Percentiles rank a stretch among this genome's conserved stretches.
Conservation (phyloP, 2,329 filamentous ascomycete genomes). For the Ascochyta rabiei region DNA sequence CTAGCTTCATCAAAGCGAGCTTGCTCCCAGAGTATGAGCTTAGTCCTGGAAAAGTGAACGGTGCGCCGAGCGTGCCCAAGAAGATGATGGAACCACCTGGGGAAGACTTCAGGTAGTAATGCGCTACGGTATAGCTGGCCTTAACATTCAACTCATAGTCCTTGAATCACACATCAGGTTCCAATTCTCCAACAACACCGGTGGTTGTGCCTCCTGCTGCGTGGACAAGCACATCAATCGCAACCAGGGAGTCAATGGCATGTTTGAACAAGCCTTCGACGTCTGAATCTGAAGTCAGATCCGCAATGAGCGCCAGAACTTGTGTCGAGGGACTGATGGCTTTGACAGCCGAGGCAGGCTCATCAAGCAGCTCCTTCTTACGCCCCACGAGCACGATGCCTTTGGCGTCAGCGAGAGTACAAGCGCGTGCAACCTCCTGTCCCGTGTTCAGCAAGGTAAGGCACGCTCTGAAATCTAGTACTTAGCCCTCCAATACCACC, state of each 20-base stretch:
- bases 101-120: conserved; percentile 14
- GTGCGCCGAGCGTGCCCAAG: conserved; percentile 22
- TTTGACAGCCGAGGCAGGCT: conserved; percentile 18
- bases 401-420: conserved; percentile 32
- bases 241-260: conserved; percentile 15
- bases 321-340: conserved; percentile 22
- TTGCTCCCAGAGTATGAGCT: conserved; percentile 31
- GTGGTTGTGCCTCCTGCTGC: conserved; percentile 17
- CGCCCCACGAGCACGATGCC: conserved; percentile 33
- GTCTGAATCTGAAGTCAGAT: conserved; percentile 25
- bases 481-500: conserved; percentile 26
- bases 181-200: conserved; percentile 6
- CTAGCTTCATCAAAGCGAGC: conserved; percentile 26
- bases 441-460: background rate
- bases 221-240: conserved; percentile 27
- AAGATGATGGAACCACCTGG: conserved; percentile 26
- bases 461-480: background rate
- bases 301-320: conserved; percentile 26
- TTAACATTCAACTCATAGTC: conserved; percentile 28
- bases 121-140: conserved; percentile 20
- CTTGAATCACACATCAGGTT: conserved; percentile 14
- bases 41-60: conserved; percentile 20
- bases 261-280: conserved; percentile 24
- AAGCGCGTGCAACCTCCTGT: conserved; percentile 32
- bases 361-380: conserved; percentile 26